Conservation (phyloP, 1,284 basidiomycete genomes). For the Fomes fomentarius region DNA sequence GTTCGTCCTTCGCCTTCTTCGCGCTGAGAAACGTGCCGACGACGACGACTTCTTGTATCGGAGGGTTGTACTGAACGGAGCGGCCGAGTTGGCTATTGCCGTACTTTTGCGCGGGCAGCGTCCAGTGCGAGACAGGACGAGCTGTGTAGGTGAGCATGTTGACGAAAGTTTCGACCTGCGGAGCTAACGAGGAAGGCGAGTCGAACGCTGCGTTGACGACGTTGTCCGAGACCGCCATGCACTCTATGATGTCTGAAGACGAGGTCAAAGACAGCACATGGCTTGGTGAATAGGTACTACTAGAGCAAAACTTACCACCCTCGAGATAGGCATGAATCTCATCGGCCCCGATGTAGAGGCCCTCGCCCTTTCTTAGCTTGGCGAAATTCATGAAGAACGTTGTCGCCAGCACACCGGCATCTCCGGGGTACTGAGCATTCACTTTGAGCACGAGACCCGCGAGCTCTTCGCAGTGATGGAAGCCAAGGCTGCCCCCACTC, state of each 20-base stretch:
- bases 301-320: constrained; percentile 67
- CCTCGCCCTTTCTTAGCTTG: constrained; percentile 79
- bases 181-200: constrained; percentile 66
- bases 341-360: constrained; percentile 92
- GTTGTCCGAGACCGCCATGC: constrained; percentile 97
- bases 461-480: constrained; percentile 36
- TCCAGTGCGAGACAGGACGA: constrained; percentile 68
- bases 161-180: constrained; percentile 88
- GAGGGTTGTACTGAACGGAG: constrained; percentile 82
- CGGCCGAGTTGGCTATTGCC: constrained; percentile 26
- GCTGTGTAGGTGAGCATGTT: constrained; percentile 86
- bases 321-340: constrained; percentile 96
- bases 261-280: background rate
- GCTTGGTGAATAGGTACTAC: background rate
- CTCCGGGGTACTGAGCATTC: constrained; percentile 83
- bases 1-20: constrained; percentile 53
- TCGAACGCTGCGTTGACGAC: constrained; percentile 97
- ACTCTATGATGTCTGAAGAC: constrained; percentile 89
- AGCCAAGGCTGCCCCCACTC: constrained; percentile 11
- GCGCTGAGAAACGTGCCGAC: constrained; percentile 59
- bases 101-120: constrained; percentile 63
- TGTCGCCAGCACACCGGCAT: constrained; percentile 90
- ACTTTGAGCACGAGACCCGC: constrained; percentile 73
- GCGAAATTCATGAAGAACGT: constrained; percentile 87
- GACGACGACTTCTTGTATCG: constrained; percentile 94